A percentile compares a stretch with the other conserved stretches of the same genome.
Conservation (phyloP, 139 green algal species). For the Trebouxia sp. region DNA sequence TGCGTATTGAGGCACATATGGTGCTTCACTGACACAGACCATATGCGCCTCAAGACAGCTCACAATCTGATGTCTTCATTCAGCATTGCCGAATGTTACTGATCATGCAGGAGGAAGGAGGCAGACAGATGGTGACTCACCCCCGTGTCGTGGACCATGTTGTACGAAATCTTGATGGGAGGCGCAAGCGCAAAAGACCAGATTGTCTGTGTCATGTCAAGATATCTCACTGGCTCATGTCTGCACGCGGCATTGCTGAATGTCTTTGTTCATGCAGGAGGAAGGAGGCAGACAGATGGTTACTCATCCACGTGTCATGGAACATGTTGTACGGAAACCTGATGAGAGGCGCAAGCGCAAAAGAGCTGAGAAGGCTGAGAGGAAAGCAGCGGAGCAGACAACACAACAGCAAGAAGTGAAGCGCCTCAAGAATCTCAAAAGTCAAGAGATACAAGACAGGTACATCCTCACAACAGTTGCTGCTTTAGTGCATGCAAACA, state of each 20-base stretch:
- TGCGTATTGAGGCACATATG: no score
- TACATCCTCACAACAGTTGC: no score
- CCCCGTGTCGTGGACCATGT: conserved; percentile 65
- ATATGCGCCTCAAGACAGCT: no score
- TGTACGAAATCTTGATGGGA: conserved; percentile 71
- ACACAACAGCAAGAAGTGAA: conserved; percentile 69
- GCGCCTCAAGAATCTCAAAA: conserved; percentile 92
- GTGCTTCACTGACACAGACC: no score
- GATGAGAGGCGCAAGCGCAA: conserved; percentile 72
- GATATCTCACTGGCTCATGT: neutral
- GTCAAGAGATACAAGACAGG: conserved; percentile 77
- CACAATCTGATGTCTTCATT: no score
- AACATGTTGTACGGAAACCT: conserved; percentile 66
- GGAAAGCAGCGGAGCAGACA: conserved; percentile 51
- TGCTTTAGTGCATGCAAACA: no score
- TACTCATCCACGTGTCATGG: conserved; percentile 69
- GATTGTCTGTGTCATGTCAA: conserved; percentile 2
- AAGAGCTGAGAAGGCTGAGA: conserved; percentile 52
- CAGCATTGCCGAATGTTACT: neutral
- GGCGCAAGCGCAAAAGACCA: conserved; percentile 63
- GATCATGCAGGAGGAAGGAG: conserved; percentile 78
- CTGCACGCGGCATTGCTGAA: neutral
- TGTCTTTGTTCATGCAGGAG: conserved; percentile 83
- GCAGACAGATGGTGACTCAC: conserved; percentile 67
- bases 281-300: conserved; percentile 64